Evolutionary conservation across 768 basidiomycete genomes (phyloP).

Genomic region (Russula abietina): DNA sequence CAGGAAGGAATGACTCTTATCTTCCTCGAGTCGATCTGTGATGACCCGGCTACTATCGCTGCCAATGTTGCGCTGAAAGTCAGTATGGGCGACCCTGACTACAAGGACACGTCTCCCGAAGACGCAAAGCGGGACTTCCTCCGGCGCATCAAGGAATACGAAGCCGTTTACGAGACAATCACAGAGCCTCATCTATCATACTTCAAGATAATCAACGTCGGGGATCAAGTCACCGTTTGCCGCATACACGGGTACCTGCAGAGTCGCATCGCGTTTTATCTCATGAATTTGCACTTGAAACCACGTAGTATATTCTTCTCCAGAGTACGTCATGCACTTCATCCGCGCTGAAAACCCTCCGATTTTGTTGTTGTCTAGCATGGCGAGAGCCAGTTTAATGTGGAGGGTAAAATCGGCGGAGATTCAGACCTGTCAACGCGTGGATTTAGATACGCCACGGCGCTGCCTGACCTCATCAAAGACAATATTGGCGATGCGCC

Average conservation of each 20-base stretch:
- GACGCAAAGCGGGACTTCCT: conserved; percentile 87
- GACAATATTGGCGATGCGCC: conserved; percentile 88
- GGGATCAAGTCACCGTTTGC: conserved; percentile 77
- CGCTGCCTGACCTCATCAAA: conserved; percentile 80
- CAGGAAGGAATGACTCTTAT: conserved; percentile 86
- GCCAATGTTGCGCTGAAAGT: conserved; percentile 97
- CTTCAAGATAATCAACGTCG: conserved; percentile 89
- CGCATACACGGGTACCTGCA: conserved; percentile 93
- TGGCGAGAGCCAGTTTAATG: conserved; percentile 95
- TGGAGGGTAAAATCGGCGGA: conserved; percentile 97
- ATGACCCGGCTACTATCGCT: conserved; percentile 90
- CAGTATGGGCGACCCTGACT: conserved; percentile 94
- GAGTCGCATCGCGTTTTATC: conserved; percentile 94
- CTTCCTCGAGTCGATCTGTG: conserved; percentile 92
- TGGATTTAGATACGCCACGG: conserved; percentile 78
- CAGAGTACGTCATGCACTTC: conserved; percentile 48
- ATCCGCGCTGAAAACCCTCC: not conserved
- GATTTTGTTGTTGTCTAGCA: conserved; percentile 51
- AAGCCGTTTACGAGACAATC: conserved; percentile 92
- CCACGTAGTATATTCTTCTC: conserved; percentile 96
- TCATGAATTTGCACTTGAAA: conserved; percentile 97
- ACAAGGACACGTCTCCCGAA: conserved; percentile 81
- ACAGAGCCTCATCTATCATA: conserved; percentile 87
- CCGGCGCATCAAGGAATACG: conserved; percentile 87
- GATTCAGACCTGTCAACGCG: conserved; percentile 82